Conservation (phyloP, 169 alveolate species). For the Toxoplasma gondii region DNA sequence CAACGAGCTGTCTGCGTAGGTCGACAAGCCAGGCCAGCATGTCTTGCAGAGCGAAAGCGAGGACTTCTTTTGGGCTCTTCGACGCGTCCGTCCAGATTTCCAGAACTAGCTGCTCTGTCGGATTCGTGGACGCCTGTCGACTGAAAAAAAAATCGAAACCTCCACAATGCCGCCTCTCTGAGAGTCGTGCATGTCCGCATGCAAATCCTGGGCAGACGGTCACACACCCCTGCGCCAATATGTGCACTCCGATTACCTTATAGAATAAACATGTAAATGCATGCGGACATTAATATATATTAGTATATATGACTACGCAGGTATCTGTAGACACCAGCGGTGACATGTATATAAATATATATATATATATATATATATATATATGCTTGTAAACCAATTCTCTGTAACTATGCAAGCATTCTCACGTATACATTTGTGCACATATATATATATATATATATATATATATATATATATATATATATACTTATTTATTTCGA, state of each 20-base stretch:
- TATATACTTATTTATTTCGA: not conserved
- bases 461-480: not conserved
- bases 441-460: not conserved
- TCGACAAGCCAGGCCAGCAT: not conserved
- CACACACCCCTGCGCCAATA: too few relatives aligned
- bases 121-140: constrained; percentile 79
- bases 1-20: constrained; percentile 36
- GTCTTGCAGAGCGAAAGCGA: constrained; percentile 68
- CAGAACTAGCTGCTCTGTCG: constrained; percentile 83
- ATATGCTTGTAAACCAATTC: not conserved
- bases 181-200: not conserved
- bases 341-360: not conserved
- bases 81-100: constrained; percentile 83
- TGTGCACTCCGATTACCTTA: too few relatives aligned
- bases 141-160: not conserved
- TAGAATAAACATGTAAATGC: not conserved
- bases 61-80: constrained; percentile 74
- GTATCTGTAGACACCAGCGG: too few relatives aligned
- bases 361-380: not conserved
- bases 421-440: not conserved
- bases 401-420: not conserved
- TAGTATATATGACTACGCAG: not conserved
- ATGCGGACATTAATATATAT: not conserved
- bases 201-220: too few relatives aligned
- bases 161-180: not conserved